Evolutionary conservation across 1,284 basidiomycete species (phyloP).

Genomic region (Austroboletus olivaceoglutinosus): DNA sequence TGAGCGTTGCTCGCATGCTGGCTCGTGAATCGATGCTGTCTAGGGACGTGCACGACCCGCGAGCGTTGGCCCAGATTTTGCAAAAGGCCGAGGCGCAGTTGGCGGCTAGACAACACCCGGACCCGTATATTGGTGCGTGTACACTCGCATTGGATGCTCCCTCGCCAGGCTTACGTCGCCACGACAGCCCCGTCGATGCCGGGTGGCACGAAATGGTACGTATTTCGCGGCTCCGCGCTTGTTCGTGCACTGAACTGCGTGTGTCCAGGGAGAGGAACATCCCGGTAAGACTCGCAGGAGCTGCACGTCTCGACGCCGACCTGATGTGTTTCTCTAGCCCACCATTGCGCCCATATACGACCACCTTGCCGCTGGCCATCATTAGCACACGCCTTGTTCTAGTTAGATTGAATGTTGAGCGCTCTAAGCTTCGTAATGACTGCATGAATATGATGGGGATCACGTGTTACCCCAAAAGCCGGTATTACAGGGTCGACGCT

Average conservation of each 20-base stretch:
- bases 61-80: conserved; percentile 78
- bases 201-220: conserved; percentile 87
- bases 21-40: background rate
- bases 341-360: conserved; percentile 31
- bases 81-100: conserved; percentile 80
- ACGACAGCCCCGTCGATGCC: conserved; percentile 68
- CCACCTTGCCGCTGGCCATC: conserved; percentile 33
- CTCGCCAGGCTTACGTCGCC: conserved; percentile 1
- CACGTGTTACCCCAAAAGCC: conserved; percentile 24
- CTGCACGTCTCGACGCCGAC: background rate
- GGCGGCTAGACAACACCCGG: conserved; percentile 73
- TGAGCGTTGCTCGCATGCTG: background rate
- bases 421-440: background rate
- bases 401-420: background rate
- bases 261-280: conserved; percentile 66
- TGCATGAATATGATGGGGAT: no score
- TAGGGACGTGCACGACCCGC: conserved; percentile 85
- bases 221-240: conserved; percentile 15
- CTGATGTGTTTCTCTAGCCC: conserved; percentile 13
- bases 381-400: conserved; percentile 17
- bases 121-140: conserved; percentile 83
- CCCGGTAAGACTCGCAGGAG: conserved; percentile 49
- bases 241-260: conserved; percentile 16
- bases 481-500: conserved; percentile 4
- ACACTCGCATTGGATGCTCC: background rate